Evolutionary conservation across 441 rosid species (phyloP).

Genomic region (Populus hybrid): DNA sequence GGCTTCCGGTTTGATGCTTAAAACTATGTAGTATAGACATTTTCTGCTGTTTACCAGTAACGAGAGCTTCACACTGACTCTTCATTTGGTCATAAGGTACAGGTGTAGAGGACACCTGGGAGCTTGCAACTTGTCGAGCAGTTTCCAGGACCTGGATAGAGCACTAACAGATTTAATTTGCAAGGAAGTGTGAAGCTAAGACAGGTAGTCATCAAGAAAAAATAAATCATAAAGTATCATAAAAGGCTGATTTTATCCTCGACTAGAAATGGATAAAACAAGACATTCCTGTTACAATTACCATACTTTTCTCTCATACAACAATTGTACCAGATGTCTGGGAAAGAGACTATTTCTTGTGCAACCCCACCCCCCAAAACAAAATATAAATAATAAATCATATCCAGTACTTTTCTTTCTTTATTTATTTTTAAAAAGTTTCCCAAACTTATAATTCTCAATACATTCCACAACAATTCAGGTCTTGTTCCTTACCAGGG

Average conservation of each 20-base stretch:
- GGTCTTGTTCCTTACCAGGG: background rate
- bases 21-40: conserved; percentile 90
- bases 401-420: too few species aligned
- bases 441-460: too few species aligned
- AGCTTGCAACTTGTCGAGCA: conserved; percentile 81
- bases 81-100: conserved; percentile 89
- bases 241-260: background rate
- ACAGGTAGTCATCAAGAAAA: background rate
- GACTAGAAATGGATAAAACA: background rate
- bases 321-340: background rate
- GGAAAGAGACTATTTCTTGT: too few species aligned
- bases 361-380: background rate
- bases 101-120: conserved; percentile 60
- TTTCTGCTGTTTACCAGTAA: conserved; percentile 82
- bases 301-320: background rate
- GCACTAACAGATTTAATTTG: conserved; percentile 10
- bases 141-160: conserved; percentile 74
- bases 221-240: background rate
- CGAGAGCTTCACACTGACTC: conserved; percentile 93
- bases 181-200: background rate
- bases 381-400: too few species aligned
- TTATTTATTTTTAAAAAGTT: too few species aligned
- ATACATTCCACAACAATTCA: background rate
- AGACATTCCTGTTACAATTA: background rate
- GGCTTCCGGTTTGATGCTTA: conserved; percentile 55